phyloP scores from a whole-genome alignment of 208 protist species.

The Vickermania ingenoplastis region DNA sequence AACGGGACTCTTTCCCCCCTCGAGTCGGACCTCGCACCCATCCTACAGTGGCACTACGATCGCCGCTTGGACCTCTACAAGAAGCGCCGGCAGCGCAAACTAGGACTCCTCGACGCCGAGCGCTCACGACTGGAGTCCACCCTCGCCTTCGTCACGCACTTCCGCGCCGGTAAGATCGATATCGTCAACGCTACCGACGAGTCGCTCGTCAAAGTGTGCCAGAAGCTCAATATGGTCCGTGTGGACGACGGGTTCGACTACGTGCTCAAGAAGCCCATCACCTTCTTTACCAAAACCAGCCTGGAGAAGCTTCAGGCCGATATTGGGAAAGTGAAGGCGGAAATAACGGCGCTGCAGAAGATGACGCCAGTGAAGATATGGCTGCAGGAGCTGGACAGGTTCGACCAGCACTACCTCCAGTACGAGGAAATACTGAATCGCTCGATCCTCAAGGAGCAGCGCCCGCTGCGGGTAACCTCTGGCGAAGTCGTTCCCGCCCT shows the following conservation, averaged over 20 bases:
- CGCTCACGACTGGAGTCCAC: constrained; percentile 64
- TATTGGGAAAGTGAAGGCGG: constrained; percentile 42
- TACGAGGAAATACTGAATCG: constrained; percentile 54
- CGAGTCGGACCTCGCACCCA: constrained; percentile 54
- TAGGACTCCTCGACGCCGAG: constrained; percentile 55
- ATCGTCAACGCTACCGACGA: constrained; percentile 74
- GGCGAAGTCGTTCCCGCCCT: constrained; percentile 37
- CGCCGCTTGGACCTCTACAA: constrained; percentile 85
- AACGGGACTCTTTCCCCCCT: constrained; percentile 69
- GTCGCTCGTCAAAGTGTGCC: constrained; percentile 53
- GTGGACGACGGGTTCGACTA: constrained; percentile 81
- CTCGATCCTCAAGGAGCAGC: constrained; percentile 76
- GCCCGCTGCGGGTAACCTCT: constrained; percentile 24
- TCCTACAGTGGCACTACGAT: constrained; percentile 89
- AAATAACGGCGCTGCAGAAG: constrained; percentile 66
- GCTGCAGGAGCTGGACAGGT: constrained; percentile 80
- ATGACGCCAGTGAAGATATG: constrained; percentile 85
- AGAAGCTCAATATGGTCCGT: constrained; percentile 52
- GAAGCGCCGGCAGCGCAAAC: constrained; percentile 63
- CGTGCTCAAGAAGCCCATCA: constrained; percentile 81
- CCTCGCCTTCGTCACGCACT: constrained; percentile 74
- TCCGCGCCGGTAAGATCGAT: constrained; percentile 77
- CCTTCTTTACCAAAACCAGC: constrained; percentile 80
- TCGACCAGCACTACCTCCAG: constrained; percentile 77
- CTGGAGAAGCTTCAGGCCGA: constrained; percentile 62